Base-by-base conservation (phyloP, 768 basidiomycete genomes). In the Tricholoma flavovirens region DNA sequence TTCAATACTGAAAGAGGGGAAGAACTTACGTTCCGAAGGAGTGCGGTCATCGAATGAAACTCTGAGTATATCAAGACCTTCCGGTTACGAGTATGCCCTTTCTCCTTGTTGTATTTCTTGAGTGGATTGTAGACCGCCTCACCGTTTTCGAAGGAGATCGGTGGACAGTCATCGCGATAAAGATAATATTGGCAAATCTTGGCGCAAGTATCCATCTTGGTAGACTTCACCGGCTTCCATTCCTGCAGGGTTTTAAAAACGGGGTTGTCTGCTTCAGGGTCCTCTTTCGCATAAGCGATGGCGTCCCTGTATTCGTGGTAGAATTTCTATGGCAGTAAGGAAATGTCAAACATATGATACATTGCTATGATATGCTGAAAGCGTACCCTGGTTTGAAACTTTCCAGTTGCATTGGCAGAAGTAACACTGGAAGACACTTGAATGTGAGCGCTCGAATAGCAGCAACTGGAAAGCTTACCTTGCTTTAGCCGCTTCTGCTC, bases 61-160 rank as follows among this genome's bases (percentile, higher is more conserved):
- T 65, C 63, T n/a, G 63, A 57, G 15, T 57, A 68, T 1, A 67
- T 45, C 2, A 64, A 5, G 10, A 69, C 56, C 21, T 62, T 62
- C 4, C 50, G 50, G 0, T 32, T n/a, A 6, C 53, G 35, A 5
- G 22, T 17, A 29, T 59, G 59, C 0, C 54, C 60, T 7, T 35
- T 10, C 3, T 35, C 14, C 3, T 5, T 3, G 9, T 35, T 10
- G 35, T 7, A 35, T 5, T 42, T 40, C 5, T 14, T 3, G 0
- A 56, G 19, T 1, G 38, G 22, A 10, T 62, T 63, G 50, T 62
- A 67, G 4, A 56, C 11, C 8, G 57, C 19, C 6, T 11, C 1
- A 2, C 66, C 66, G 4, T 66, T 51, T n/a, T 56, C 43, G 8
- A 67, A 65, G 2, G 2, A 66, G 33, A 1, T 46, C 51, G 8